A percentile compares a stretch with the other conserved stretches of the same genome.
Evolutionary conservation across 768 basidiomycete genomes (phyloP).

Genomic region (Suillus clintonianus): DNA sequence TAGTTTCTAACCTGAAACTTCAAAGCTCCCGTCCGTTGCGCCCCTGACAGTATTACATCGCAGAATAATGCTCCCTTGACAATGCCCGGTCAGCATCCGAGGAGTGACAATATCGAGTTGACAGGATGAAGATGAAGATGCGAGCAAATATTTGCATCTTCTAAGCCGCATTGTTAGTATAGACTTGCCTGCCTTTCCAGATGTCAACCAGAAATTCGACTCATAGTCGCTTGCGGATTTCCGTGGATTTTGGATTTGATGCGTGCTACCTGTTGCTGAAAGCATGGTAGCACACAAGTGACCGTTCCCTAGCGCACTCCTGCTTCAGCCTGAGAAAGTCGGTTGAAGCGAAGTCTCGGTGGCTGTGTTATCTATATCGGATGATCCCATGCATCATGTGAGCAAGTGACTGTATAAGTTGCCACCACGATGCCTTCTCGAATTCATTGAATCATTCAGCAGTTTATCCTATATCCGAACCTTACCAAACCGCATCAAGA

Average conservation of each 20-base stretch:
- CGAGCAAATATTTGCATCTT: neutral
- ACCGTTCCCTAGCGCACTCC: neutral
- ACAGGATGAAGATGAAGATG: neutral
- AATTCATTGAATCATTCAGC: too few relatives aligned
- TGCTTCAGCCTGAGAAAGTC: too few relatives aligned
- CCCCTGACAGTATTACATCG: neutral
- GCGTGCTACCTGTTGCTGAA: neutral
- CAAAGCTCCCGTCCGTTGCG: neutral
- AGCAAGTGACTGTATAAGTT: too few relatives aligned
- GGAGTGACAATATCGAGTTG: neutral
- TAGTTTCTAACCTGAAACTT: neutral
- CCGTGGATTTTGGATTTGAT: neutral
- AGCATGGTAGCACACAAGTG: neutral
- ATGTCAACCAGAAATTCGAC: neutral
- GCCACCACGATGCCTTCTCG: too few relatives aligned
- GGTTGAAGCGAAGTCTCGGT: too few relatives aligned
- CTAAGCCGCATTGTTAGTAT: neutral
- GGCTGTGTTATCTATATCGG: too few relatives aligned
- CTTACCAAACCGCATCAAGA: too few relatives aligned
- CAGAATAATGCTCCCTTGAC: neutral
- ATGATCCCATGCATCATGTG: too few relatives aligned
- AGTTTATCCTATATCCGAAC: too few relatives aligned
- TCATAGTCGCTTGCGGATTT: neutral
- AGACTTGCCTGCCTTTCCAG: neutral
- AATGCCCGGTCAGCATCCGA: neutral